Base-by-base conservation (phyloP, 306 rosid genomes). In the Prosopis cineraria region DNA sequence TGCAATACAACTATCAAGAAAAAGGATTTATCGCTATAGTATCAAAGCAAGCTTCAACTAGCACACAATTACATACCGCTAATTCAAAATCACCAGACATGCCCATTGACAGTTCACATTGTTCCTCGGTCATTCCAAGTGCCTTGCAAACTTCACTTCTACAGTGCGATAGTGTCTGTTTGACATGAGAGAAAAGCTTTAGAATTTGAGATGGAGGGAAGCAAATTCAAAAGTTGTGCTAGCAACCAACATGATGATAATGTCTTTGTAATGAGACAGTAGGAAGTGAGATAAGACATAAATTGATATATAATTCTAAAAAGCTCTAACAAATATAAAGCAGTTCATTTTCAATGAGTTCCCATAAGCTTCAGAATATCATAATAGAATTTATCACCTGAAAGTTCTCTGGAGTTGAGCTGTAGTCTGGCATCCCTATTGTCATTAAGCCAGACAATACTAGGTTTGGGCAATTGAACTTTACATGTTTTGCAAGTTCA, bases 21-120 rank as follows among this genome's bases (percentile, higher is more conserved):
- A 63, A 24, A 16, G 56, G 45, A 19, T 60, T 59, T 20, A 31
- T 24, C 40, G 63, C 39, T 27, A 7, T 75, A 58, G 50, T 34
- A 75, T 56, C 11, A 13, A 20, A 41, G 37, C 43, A 36, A 17
- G 43, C 16, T 47, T 70, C 56, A 45, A 60, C 56, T 40, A 45
- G 73, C 25, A 75, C 16, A 59, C 33, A 63, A 34, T 24, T 74
- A 40, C 93, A 88, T 86, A 95, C 99, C 80, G 99, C 99, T 82
- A 74, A 85, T 80, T 95, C 97, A 78, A 93, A 95, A 81, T 95
- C 98, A 20, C 89, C 84, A 12, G 98, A 95, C 99, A 95, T 93
- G 84, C 99, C 99, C 97, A 93, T 95, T 60, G 98, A 95, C 73
- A 95, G 90, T 80, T 93, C 98, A 48, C 98, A 95, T 43, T 84